Evolutionary conservation across 169 alveolate species (phyloP), one percentile per base, ranked within the genome.

Genomic region (Eimeria brunetti): DNA sequence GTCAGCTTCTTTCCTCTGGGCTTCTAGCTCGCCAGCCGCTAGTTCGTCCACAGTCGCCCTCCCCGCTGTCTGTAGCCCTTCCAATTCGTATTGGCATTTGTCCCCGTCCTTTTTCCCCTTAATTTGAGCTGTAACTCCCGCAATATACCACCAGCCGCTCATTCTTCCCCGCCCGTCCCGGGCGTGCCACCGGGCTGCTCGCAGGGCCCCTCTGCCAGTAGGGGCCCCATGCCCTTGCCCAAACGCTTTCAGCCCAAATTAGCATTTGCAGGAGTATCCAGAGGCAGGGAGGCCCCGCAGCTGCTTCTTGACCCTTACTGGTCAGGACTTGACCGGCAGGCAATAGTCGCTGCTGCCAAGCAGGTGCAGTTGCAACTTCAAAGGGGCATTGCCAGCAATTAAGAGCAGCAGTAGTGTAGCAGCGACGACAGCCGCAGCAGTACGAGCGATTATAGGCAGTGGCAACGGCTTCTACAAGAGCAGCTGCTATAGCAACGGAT

Each of bases 181-280:
- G 88, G 88, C 88, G 83, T 73, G 88, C 88, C 67, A 49, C 88
- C 44, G 67, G 44, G 22, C 88, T 44, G 88, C 67, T 78, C 64
- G 46, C 46, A 64, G 88, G 83, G 64, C 88, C 67, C 88, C 88
- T 78, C n/a, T 44, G 67, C 16, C 44, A 51, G 44, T 64, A 78
- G 67, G 60, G 60, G 67, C 88, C 60, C 67, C 64, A 64, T 41
- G 62, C 16, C 85, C 0, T 44, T 78, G 88, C 67, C 67, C 69
- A 49, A 22, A 11, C 69, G 88, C 49, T 27, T 78, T 78, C 67
- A n/a, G 88, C 27, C 27, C 38, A 78, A 78, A 3, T n/a, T 5
- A 30, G 83, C 83, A 73, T 5, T 73, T 73, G 56, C 83, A 73
- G 53, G 56, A 73, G 83, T 38, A 73, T 51, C 83, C 83, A 73